A percentile compares a stretch with the other conserved stretches of the same genome.
phyloP scores from a whole-genome alignment of 495 filamentous ascomycete species.

The Penicillium pulvis region DNA sequence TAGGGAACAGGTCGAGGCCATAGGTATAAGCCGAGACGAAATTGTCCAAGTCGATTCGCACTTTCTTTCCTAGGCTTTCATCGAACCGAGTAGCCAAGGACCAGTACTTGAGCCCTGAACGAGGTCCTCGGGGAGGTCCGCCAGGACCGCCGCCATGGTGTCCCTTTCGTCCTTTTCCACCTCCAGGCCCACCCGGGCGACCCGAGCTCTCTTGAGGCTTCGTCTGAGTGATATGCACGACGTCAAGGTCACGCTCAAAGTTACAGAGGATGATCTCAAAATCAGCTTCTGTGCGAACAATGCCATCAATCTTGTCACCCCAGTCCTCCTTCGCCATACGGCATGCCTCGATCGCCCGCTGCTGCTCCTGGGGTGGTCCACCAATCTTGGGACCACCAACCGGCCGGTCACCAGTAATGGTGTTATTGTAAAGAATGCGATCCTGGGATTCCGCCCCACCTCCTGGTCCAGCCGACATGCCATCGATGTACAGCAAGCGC shows the following conservation, averaged over 20 bases:
- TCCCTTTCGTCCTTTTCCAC: not conserved
- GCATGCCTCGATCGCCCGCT: slow-evolving; percentile 54
- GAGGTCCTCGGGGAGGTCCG: not conserved
- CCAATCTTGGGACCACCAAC: slow-evolving; percentile 5
- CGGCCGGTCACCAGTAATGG: slow-evolving; percentile 11
- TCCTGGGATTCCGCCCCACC: slow-evolving; percentile 65
- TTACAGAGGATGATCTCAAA: slow-evolving; percentile 70
- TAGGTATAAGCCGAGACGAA: slow-evolving; percentile 63
- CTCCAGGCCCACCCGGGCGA: slow-evolving; percentile 5
- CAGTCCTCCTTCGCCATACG: slow-evolving; percentile 47
- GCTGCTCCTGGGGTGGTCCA: slow-evolving; percentile 33
- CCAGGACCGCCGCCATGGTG: not conserved
- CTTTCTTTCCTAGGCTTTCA: slow-evolving; percentile 55
- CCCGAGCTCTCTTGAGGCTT: slow-evolving; percentile 20
- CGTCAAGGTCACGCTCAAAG: slow-evolving; percentile 50
- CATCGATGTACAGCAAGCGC: slow-evolving; percentile 62
- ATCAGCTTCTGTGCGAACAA: slow-evolving; percentile 69
- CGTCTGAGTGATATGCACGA: slow-evolving; percentile 31
- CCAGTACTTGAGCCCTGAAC: not conserved
- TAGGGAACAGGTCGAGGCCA: slow-evolving; percentile 51
- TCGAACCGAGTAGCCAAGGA: slow-evolving; percentile 57
- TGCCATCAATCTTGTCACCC: slow-evolving; percentile 55
- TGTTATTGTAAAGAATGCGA: slow-evolving; percentile 45
- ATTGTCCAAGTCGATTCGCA: slow-evolving; percentile 58
- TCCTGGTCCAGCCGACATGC: slow-evolving; percentile 56